Conservation (phyloP, 2,329 filamentous ascomycete genomes). For the Talaromyces amestolkiae region DNA sequence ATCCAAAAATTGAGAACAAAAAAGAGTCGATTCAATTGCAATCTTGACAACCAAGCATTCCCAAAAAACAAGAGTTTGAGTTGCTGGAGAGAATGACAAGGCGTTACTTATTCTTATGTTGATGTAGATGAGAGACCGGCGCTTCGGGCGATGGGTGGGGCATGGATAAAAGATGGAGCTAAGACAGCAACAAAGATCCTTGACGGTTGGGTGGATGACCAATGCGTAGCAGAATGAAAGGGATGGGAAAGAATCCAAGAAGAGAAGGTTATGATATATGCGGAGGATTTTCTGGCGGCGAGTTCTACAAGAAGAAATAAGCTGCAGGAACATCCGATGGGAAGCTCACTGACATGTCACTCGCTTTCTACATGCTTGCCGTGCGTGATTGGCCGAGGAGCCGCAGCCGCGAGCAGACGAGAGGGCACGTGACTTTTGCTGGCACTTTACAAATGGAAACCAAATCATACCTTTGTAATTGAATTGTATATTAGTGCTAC, state of each 20-base stretch:
- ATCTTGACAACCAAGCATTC: not conserved
- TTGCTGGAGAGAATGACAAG: not conserved
- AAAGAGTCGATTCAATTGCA: not conserved
- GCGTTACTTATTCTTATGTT: not conserved
- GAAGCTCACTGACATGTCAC: conserved; percentile 6
- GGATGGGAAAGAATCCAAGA: not conserved
- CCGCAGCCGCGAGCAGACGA: conserved; percentile 1
- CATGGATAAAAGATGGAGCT: conserved; percentile 24
- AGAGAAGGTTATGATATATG: not conserved
- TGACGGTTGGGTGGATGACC: not conserved
- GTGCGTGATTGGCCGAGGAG: not conserved
- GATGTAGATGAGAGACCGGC: conserved; percentile 27
- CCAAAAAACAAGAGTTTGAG: not conserved
- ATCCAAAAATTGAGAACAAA: not conserved
- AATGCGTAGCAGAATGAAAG: not conserved
- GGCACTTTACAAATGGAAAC: not conserved
- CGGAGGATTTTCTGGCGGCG: not conserved
- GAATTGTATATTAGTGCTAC: no score
- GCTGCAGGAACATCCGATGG: conserved; percentile 10
- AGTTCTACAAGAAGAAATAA: not conserved
- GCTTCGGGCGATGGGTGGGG: conserved; percentile 39
- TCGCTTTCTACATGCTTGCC: not conserved
- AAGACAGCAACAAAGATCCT: not conserved
- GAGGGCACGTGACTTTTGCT: conserved; percentile 7
- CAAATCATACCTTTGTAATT: not conserved